Base-by-base conservation (phyloP, 257 asterid species). In the Asclepias syriaca region DNA sequence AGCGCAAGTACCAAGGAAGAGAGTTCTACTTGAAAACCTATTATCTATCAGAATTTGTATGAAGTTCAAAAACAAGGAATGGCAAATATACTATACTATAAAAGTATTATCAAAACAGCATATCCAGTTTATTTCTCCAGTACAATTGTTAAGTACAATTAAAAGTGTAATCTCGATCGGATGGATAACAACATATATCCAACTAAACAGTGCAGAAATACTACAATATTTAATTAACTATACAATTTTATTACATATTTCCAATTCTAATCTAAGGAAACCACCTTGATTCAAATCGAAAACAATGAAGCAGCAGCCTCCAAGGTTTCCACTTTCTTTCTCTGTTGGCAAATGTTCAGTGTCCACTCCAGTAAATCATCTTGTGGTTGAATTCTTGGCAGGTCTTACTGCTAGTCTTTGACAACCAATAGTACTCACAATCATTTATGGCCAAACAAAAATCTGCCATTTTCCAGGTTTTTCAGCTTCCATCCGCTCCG, bases 1-100 rank as follows among this genome's bases (percentile, higher is more conserved):
- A 72, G 77, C 59, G 70, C 40, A 13, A 24, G 39, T 34, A 4
- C 68, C 40, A 68, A 75, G 71, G 84, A 71, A 32, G 66, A 65
- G 3, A 40, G 3, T 40, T 24, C 18, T 50, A 21, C 58, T 6
- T 61, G 16, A 64, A 14, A 7, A 13, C 15, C n/a, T n/a, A 24
- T 0, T 34, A 32, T 34, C 22, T 16, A 43, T 43, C 11, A 43
- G 48, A 43, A 6, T 43, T 43, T 43, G 48, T 43, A 43, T 43
- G 11, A 43, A 43, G 48, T 43, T 43, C 8, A 43, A 43, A 1
- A 2, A 43, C 2, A 8, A 43, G 48, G 3, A 54, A 18, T 8
- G 21, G 24, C 43, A 59, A 2, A 3, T 27, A 59, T 59, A 39
- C 27, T 13, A 46, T 1, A 61, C 8, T 61, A 19, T 32, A 45